Conservation (phyloP, 768 basidiomycete genomes). For the Cystoderma amianthinum region DNA sequence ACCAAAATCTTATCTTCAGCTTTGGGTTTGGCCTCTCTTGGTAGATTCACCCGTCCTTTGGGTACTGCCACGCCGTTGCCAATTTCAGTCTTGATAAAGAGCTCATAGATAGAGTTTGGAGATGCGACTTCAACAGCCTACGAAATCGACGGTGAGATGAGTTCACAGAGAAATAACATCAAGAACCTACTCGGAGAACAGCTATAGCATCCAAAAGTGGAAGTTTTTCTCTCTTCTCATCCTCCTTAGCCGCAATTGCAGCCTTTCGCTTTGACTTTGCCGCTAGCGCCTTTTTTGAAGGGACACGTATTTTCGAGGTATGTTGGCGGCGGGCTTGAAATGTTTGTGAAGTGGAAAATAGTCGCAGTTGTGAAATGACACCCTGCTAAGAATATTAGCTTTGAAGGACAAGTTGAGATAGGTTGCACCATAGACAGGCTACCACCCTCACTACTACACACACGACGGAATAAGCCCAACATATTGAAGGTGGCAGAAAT, state of each 20-base stretch:
- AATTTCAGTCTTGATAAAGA: conserved; percentile 75
- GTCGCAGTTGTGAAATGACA: conserved; percentile 26
- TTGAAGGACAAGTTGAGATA: too few species aligned
- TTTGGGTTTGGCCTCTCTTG: conserved; percentile 70
- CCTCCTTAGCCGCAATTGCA: conserved; percentile 41
- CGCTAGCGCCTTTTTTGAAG: conserved; percentile 65
- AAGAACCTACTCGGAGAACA: conserved; percentile 56
- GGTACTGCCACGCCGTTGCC: conserved; percentile 77
- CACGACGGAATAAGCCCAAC: too few species aligned
- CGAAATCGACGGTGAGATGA: background rate
- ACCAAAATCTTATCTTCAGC: conserved; percentile 79
- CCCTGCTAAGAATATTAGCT: too few species aligned
- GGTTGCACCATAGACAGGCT: too few species aligned
- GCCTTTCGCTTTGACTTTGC: conserved; percentile 58
- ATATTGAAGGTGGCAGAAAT: too few species aligned
- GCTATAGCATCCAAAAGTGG: conserved; percentile 58
- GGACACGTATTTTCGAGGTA: conserved; percentile 42
- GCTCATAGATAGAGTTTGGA: conserved; percentile 71
- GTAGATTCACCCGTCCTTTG: conserved; percentile 84
- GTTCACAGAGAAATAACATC: background rate
- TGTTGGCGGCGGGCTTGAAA: conserved; percentile 41
- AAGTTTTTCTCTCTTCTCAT: conserved; percentile 63
- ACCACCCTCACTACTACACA: too few species aligned
- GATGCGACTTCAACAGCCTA: conserved; percentile 82
- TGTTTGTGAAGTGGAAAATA: conserved; percentile 46